These are phyloP conservation scores for Talaromyces funiculosus DNA, from an alignment of 2,329 filamentous ascomycete species.

Conservation along the genomic window DNA sequence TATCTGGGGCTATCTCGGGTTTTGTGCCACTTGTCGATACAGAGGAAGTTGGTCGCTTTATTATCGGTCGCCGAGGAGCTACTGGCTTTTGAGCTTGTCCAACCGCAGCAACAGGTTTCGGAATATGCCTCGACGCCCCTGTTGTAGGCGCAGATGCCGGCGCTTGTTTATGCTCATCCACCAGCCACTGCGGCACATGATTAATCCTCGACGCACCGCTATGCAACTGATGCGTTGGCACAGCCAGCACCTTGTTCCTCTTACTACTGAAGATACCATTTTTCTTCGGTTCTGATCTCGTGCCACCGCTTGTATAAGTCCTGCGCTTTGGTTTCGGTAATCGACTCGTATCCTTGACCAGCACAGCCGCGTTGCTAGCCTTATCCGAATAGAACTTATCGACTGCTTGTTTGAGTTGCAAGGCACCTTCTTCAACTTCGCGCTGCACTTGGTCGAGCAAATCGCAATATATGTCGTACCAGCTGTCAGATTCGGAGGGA, in stretches of 20 bases:
- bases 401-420: conserved; percentile 53
- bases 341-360: conserved; percentile 4
- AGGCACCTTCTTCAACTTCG: conserved; percentile 54
- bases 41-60: not conserved
- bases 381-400: conserved; percentile 55
- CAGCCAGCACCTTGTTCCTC: conserved; percentile 31
- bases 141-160: conserved; percentile 16
- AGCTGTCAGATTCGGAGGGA: conserved; percentile 62
- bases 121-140: not conserved
- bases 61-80: not conserved
- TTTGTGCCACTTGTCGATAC: not conserved
- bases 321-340: conserved; percentile 7
- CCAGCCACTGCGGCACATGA: conserved; percentile 35
- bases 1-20: not conserved
- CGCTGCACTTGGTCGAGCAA: conserved; percentile 57
- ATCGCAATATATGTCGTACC: conserved; percentile 71
- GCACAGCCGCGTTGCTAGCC: conserved; percentile 44
- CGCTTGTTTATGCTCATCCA: conserved; percentile 37
- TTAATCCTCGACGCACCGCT: conserved; percentile 33
- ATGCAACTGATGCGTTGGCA: conserved; percentile 39
- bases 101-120: not conserved
- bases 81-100: not conserved
- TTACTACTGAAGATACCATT: conserved; percentile 31
- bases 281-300: conserved; percentile 25
- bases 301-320: conserved; percentile 11